Conservation (phyloP, 129 eudicot species). For the Ambrosia trifida region DNA sequence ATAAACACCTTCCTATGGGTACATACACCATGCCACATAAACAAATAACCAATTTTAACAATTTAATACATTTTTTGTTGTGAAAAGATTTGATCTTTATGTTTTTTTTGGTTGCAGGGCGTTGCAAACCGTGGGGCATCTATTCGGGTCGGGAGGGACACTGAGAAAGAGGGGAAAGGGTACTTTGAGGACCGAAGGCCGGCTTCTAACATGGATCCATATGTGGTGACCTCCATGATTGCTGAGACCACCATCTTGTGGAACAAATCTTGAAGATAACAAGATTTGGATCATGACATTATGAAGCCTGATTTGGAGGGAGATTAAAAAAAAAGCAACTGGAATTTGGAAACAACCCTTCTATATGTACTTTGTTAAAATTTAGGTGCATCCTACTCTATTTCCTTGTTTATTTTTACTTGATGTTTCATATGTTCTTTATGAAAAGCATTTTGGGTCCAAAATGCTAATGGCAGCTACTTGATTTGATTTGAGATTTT, state of each 20-base stretch:
- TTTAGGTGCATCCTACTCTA: constrained; percentile 16
- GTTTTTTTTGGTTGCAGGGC: constrained; percentile 24
- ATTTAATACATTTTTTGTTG: background rate
- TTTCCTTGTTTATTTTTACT: constrained; percentile 22
- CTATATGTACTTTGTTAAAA: constrained; percentile 19
- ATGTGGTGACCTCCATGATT: constrained; percentile 51
- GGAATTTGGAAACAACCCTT: constrained; percentile 30
- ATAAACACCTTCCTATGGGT: constrained; percentile 45
- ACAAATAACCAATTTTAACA: background rate
- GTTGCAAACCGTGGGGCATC: constrained; percentile 50
- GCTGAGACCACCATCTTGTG: constrained; percentile 45
- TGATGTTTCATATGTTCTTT: constrained; percentile 21
- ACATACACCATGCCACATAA: constrained; percentile 8
- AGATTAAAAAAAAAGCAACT: constrained; percentile 30
- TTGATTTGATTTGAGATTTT: constrained; percentile 19
- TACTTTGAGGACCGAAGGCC: constrained; percentile 47
- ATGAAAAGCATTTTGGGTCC: constrained; percentile 22
- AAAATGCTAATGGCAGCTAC: constrained; percentile 23
- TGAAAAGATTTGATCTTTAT: background rate
- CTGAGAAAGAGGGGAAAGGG: constrained; percentile 42
- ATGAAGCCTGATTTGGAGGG: constrained; percentile 47
- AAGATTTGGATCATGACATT: constrained; percentile 30
- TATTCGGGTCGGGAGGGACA: constrained; percentile 45
- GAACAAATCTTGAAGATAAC: constrained; percentile 25
- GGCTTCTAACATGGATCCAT: constrained; percentile 48